Conservation (phyloP, 1,284 basidiomycete species). For the Grifola frondosa region DNA sequence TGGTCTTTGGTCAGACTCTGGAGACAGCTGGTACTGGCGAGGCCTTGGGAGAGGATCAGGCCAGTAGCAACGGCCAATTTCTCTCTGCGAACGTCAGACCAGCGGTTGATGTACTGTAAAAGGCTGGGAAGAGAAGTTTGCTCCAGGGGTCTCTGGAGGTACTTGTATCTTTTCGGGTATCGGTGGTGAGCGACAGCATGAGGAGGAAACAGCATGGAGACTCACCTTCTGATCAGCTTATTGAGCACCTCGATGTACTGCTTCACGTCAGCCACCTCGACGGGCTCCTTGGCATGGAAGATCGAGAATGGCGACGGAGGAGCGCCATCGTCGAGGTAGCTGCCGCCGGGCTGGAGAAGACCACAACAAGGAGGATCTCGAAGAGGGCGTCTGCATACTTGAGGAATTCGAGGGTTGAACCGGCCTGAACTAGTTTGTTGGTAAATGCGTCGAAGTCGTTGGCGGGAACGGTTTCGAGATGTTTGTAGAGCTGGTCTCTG, state of each 20-base stretch:
- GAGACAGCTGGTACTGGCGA: slow-evolving; percentile 76
- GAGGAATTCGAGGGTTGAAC: slow-evolving; percentile 87
- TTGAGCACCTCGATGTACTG: slow-evolving; percentile 92
- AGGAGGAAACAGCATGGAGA: slow-evolving; percentile 4
- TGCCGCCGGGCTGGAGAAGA: slow-evolving; percentile 93
- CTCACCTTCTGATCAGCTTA: slow-evolving; percentile 89
- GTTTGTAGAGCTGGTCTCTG: slow-evolving; percentile 92
- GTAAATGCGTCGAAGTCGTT: slow-evolving; percentile 84
- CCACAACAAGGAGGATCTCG: slow-evolving; percentile 91
- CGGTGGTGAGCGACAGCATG: slow-evolving; percentile 6
- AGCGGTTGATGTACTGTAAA: slow-evolving; percentile 88
- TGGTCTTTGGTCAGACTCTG: slow-evolving; percentile 89
- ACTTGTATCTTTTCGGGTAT: slow-evolving; percentile 81
- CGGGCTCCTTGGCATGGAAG: slow-evolving; percentile 77
- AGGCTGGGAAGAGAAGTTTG: slow-evolving; percentile 80
- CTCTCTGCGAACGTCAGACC: slow-evolving; percentile 72
- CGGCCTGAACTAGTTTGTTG: slow-evolving; percentile 88
- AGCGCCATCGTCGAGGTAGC: slow-evolving; percentile 85
- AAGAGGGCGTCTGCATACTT: slow-evolving; percentile 97
- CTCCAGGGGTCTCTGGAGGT: slow-evolving; percentile 95
- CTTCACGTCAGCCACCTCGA: slow-evolving; percentile 82
- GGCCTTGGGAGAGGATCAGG: slow-evolving; percentile 79
- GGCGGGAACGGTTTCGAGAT: slow-evolving; percentile 83
- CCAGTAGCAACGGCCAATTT: slow-evolving; percentile 84
- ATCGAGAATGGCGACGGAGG: slow-evolving; percentile 82